Evolutionary conservation across 208 protist genomes (phyloP), one percentile per base, ranked within the genome.

Genomic region (Herpetomonas tarakana): DNA sequence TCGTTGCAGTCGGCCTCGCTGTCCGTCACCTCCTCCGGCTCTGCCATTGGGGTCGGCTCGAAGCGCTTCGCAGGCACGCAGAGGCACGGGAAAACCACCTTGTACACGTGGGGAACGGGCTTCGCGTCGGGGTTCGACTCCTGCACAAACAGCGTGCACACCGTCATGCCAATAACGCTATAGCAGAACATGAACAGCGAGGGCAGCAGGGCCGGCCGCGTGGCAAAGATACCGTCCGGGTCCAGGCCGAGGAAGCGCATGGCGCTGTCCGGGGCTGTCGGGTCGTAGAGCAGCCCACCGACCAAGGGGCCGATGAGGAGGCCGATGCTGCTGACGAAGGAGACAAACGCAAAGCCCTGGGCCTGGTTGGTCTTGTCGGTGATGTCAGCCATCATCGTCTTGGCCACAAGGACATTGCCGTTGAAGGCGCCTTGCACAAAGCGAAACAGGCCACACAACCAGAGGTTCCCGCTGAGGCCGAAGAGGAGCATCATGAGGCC

Each of bases 331-430:
- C 54, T 76, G 44, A 64, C 74, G 61, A 99, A 96, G 56, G 92
- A 98, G 21, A 99, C 88, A 54, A 98, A 98, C 27, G 96, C 90
- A 70, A 99, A 99, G 52, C 97, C 96, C 41, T 73, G 64, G 1
- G 78, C 68, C 58, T 86, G 65, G 41, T 83, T 88, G 0, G 83
- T 83, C 51, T 64, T 67, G 63, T 91, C 81, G 4, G 82, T 78
- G 58, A 91, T 88, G 60, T 91, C 84, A 0, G 84, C 80, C 62
- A 91, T 78, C 61, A 86, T 84, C 27, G 84, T 91, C 59, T 91
- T 91, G 14, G 80, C 84, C 6, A 91, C 81, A n/a, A 91, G 61
- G 12, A 91, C 61, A 51, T 91, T 91, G 44, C 84, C 84, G 64
- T 91, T 91, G 49, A 79, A 84, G 4, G 83, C 30, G 0, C 85